Percentiles rank a stretch among this genome's conserved stretches.
These are phyloP conservation scores for Akebia trifoliata DNA, from an alignment of 164 flowering plant species.

Conservation along the genomic window DNA sequence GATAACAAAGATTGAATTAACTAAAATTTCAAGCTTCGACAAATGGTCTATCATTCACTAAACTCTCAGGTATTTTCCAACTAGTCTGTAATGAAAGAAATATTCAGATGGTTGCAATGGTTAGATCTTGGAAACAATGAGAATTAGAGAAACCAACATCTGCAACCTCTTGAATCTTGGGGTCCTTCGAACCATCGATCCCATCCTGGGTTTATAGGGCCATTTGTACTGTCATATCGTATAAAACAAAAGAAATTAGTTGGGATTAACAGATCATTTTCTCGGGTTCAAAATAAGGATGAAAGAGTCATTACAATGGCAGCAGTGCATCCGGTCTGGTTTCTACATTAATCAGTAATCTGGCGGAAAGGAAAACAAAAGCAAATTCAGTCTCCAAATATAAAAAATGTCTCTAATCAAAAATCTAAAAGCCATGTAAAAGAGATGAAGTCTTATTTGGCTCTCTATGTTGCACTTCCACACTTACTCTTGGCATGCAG, in stretches of 20 bases:
- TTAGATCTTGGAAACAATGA: background rate
- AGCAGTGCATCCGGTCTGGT: slow-evolving; percentile 69
- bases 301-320: slow-evolving; percentile 39
- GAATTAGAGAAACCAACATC: slow-evolving; percentile 28
- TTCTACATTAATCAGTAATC: slow-evolving; percentile 43
- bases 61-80: no score
- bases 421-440: background rate
- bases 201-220: slow-evolving; percentile 32
- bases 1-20: no score
- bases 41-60: no score
- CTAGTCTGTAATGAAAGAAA: no score
- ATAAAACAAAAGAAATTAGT: no score
- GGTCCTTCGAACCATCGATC: slow-evolving; percentile 45
- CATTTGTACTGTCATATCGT: slow-evolving; percentile 27
- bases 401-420: background rate
- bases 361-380: slow-evolving; percentile 16
- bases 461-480: background rate
- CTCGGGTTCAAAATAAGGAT: background rate
- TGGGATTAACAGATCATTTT: background rate
- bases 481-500: slow-evolving; percentile 70
- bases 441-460: background rate
- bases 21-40: no score
- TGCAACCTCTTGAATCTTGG: slow-evolving; percentile 26
- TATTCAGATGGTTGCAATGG: no score
- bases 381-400: background rate